Conservation (phyloP, 2,329 filamentous ascomycete genomes). For the Penicillium sclerotiorum region DNA sequence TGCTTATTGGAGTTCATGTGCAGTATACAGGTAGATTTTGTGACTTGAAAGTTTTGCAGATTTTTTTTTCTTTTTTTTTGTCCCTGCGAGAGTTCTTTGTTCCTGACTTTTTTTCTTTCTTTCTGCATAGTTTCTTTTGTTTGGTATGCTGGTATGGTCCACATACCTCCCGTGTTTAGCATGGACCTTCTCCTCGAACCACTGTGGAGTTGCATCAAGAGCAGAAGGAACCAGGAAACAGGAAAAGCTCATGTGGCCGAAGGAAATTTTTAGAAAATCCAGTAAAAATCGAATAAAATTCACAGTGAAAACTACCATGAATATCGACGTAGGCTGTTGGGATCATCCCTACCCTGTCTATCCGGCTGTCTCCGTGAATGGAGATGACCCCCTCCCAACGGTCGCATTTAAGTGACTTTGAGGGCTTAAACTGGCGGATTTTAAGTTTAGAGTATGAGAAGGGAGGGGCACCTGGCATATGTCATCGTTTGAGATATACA, state of each 20-base stretch:
- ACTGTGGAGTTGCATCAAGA: neutral
- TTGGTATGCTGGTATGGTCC: neutral
- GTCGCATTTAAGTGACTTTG: slow-evolving; percentile 1
- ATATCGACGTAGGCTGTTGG: slow-evolving; percentile 11
- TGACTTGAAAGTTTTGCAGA: neutral
- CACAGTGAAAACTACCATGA: too few relatives aligned
- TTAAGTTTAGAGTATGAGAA: slow-evolving; percentile 1
- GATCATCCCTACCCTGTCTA: slow-evolving; percentile 16
- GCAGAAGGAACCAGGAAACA: neutral
- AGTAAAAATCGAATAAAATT: neutral
- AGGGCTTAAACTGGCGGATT: slow-evolving; percentile 3
- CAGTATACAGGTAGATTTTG: neutral
- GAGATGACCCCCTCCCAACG: slow-evolving; percentile 8
- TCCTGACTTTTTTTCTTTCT: neutral
- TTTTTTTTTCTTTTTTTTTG: neutral
- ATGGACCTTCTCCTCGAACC: slow-evolving; percentile 9
- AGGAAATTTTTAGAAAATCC: too few relatives aligned
- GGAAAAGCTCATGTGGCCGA: too few relatives aligned
- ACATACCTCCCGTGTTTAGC: slow-evolving; percentile 1
- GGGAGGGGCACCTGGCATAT: neutral
- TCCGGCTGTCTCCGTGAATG: slow-evolving; percentile 23
- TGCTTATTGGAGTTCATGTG: too few relatives aligned
- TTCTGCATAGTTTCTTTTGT: too few relatives aligned
- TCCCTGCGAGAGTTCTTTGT: neutral
- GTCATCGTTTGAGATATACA: slow-evolving; percentile 6